Evolutionary conservation across 805 yeast genomes (phyloP).

Genomic region (Wickerhamiella kurtzmanii): DNA sequence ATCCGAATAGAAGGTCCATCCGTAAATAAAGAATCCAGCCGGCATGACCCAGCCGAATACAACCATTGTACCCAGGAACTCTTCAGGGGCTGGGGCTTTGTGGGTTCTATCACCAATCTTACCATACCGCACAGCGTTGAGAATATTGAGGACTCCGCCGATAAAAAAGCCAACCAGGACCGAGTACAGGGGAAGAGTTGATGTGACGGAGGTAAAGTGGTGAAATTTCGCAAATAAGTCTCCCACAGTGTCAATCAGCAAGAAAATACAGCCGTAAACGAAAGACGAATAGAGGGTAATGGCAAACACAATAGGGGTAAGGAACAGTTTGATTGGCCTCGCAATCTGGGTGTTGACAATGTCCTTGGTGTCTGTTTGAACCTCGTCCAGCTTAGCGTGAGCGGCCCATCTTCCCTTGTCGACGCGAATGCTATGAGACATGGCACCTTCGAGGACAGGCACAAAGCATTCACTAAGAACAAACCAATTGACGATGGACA

Average conservation of each 20-base stretch:
- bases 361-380: constrained; percentile 40
- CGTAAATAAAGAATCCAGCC: constrained; percentile 42
- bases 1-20: constrained; percentile 39
- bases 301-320: not conserved
- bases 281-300: not conserved
- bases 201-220: constrained; percentile 25
- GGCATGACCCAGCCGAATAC: constrained; percentile 32
- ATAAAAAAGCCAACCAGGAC: constrained; percentile 21
- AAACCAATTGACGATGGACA: constrained; percentile 29
- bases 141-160: constrained; percentile 22
- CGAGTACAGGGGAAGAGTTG: constrained; percentile 19
- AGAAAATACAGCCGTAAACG: constrained; percentile 11
- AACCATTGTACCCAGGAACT: constrained; percentile 41
- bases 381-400: constrained; percentile 85
- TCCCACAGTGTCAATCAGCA: constrained; percentile 30
- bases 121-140: constrained; percentile 19
- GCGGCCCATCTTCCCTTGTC: constrained; percentile 66
- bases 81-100: constrained; percentile 44
- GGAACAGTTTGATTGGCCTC: not conserved
- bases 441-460: constrained; percentile 38
- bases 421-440: constrained; percentile 52
- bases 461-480: constrained; percentile 26
- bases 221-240: constrained; percentile 22
- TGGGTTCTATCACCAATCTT: constrained; percentile 20
- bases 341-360: not conserved